phyloP scores from a whole-genome alignment of 768 basidiomycete species.

The Lentinula boryana region DNA sequence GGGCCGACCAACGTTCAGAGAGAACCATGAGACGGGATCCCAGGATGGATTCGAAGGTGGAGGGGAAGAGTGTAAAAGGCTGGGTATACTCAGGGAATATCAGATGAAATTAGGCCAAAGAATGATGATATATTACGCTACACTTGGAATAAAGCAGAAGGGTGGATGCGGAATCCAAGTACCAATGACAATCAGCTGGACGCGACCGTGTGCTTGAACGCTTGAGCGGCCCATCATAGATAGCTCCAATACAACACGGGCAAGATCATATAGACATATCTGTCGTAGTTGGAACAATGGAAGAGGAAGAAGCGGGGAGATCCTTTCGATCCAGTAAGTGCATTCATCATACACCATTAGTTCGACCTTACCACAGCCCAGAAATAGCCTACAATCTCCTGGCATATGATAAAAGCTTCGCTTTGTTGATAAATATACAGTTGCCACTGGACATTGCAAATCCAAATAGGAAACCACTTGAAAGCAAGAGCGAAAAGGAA shows the following conservation, averaged over 20 bases:
- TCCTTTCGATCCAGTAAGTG: neutral
- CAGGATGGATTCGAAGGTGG: neutral
- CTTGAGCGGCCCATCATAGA: neutral
- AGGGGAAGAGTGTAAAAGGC: neutral
- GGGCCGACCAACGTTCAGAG: neutral
- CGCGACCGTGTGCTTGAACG: neutral
- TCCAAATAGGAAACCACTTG: neutral
- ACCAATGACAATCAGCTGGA: neutral
- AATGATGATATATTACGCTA: neutral
- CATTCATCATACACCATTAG: neutral
- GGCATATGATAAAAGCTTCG: neutral
- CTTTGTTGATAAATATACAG: too few relatives aligned
- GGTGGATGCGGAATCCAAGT: neutral
- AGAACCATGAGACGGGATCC: neutral
- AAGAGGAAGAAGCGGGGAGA: neutral
- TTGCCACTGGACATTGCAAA: too few relatives aligned
- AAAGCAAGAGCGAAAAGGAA: neutral
- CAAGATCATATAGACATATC: neutral
- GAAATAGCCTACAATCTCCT: neutral
- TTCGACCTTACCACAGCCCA: neutral
- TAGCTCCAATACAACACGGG: neutral
- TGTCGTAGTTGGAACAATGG: neutral
- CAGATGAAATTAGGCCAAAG: neutral
- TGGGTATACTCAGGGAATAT: neutral
- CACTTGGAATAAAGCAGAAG: neutral